Conservation (phyloP, 2,329 filamentous ascomycete species). For the Pseudogymnoascus pannorum region DNA sequence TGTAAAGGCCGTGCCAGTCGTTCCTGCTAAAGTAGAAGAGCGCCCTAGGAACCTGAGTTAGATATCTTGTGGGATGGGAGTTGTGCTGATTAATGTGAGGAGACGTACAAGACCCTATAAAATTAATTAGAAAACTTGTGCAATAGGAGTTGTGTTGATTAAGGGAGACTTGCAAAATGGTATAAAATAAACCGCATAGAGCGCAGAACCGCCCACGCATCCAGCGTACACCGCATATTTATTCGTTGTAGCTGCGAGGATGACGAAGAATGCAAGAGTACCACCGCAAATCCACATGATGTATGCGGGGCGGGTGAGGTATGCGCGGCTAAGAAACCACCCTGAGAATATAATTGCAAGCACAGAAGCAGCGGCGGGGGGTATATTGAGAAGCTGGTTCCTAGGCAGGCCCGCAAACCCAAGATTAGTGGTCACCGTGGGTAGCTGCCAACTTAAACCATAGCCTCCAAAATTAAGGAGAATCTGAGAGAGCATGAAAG, state of each 20-base stretch:
- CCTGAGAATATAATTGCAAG: slow-evolving; percentile 34
- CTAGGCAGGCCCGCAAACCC: slow-evolving; percentile 36
- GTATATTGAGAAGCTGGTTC: slow-evolving; percentile 41
- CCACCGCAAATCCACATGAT: slow-evolving; percentile 35
- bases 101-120: slow-evolving; percentile 32
- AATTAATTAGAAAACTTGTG: no score
- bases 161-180: slow-evolving; percentile 32
- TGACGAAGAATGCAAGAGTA: slow-evolving; percentile 37
- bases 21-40: slow-evolving; percentile 34
- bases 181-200: slow-evolving; percentile 38
- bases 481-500: slow-evolving; percentile 33
- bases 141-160: neutral
- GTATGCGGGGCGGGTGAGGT: slow-evolving; percentile 34
- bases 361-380: slow-evolving; percentile 36
- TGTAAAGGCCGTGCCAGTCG: slow-evolving; percentile 39
- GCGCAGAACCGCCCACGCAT: slow-evolving; percentile 38
- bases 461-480: slow-evolving; percentile 36
- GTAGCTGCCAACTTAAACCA: slow-evolving; percentile 36
- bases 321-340: slow-evolving; percentile 34
- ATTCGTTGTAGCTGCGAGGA: slow-evolving; percentile 35
- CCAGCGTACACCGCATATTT: slow-evolving; percentile 36
- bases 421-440: slow-evolving; percentile 35
- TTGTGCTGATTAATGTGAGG: neutral
- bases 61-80: neutral
- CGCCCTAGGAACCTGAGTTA: slow-evolving; percentile 24